phyloP scores from a whole-genome alignment of 805 yeast species.

The Candida krabiensis region DNA sequence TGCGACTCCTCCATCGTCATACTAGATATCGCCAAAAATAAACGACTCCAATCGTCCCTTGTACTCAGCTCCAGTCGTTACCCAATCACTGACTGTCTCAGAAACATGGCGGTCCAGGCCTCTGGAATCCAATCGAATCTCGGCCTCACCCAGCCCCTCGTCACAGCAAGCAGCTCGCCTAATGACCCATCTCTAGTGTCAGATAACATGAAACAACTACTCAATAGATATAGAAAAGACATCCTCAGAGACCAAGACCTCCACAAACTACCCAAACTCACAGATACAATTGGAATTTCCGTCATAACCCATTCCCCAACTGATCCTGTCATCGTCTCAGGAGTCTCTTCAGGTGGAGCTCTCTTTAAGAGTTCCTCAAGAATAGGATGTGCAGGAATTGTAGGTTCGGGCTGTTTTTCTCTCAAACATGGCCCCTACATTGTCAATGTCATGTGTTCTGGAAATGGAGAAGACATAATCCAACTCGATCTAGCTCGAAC shows the following conservation, averaged over 20 bases:
- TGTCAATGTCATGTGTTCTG: conserved; percentile 41
- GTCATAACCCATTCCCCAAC: conserved; percentile 11
- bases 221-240: conserved; percentile 6
- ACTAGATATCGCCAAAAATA: conserved; percentile 9
- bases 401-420: conserved; percentile 44
- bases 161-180: conserved; percentile 18
- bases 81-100: conserved; percentile 35
- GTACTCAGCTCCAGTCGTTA: conserved; percentile 13
- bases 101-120: conserved; percentile 27
- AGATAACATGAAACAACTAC: conserved; percentile 12
- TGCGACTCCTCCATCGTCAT: conserved; percentile 44
- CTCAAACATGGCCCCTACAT: conserved; percentile 18
- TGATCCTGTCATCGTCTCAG: conserved; percentile 22
- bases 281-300: conserved; percentile 49
- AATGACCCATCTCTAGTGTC: conserved; percentile 7
- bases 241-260: background rate
- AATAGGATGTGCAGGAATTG: conserved; percentile 53
- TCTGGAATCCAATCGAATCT: conserved; percentile 9
- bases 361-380: conserved; percentile 49
- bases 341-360: conserved; percentile 56
- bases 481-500: conserved; percentile 40
- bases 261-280: conserved; percentile 16
- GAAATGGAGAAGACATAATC: conserved; percentile 58
- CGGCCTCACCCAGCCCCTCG: conserved; percentile 36
- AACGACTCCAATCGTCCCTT: conserved; percentile 20